Evolutionary conservation across 2,329 filamentous ascomycete genomes (phyloP), one percentile per base, ranked within the genome.

Genomic region (Coniochaeta sp.): DNA sequence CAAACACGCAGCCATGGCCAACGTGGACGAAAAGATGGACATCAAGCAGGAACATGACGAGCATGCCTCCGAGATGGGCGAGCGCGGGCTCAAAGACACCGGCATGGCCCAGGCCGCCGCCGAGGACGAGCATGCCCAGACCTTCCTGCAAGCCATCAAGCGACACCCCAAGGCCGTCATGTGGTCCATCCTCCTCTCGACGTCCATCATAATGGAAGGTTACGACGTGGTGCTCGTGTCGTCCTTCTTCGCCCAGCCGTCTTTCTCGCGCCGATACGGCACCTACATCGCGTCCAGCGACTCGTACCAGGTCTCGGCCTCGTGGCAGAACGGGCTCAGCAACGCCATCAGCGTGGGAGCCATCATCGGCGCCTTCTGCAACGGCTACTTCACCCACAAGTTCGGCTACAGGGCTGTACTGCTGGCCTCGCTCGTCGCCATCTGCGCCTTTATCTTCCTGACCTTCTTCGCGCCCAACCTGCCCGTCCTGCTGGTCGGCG

Each of bases 321-420:
- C 67, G 20, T 77, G 75, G 75, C 74, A 77, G 57, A 69, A 72
- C n/a, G 73, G 68, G 2, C 64, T 78, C 4, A 63, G 66, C 4
- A 74, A 73, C 27, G 74, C 68, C 5, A 69, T 68, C 0, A 64
- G 68, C 18, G 68, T 72, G 1, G 75, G 75, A 5, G 67, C 71
- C 45, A 73, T 78, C n/a, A 54, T 76, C 4, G 75, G 75, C 0
- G 61, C 75, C 4, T 59, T 70, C 30, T 49, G 70, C 26, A 70
- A 67, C 49, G 71, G 71, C 9, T 63, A 63, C 49, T 46, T 71
- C n/a, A 62, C 67, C 4, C 67, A 74, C 28, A 55, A 57, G 2
- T 60, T 59, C 28, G 65, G 65, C 1, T 65, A 65, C 49, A 58
- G 62, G 22, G 59, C 63, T 54, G 68, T 64, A 0, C 64, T 73